These are phyloP conservation scores for Candida nitratophila DNA, from an alignment of 805 yeast genomes.

Conservation along the genomic window DNA sequence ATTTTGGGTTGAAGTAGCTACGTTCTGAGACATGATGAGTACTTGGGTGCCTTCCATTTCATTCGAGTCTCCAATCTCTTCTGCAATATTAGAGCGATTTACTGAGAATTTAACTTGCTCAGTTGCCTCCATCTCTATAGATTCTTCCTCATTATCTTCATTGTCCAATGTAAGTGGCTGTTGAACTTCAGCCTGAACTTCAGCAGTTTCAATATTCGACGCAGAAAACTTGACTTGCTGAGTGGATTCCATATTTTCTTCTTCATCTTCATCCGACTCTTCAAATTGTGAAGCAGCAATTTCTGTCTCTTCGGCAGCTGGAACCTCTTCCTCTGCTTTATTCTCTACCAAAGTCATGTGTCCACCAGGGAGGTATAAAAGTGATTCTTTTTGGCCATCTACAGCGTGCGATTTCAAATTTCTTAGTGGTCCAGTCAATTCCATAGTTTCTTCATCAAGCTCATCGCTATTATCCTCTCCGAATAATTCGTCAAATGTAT, in stretches of 20 bases:
- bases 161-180: too few species aligned
- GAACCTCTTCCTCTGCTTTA: not conserved
- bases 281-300: not conserved
- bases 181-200: too few species aligned
- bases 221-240: constrained; percentile 5
- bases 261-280: constrained; percentile 2
- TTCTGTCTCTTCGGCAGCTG: not conserved
- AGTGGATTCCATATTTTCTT: constrained; percentile 11
- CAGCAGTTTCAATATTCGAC: too few species aligned
- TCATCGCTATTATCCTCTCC: constrained; percentile 4
- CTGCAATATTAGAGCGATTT: constrained; percentile 4
- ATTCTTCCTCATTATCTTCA: constrained; percentile 3
- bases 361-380: not conserved
- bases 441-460: constrained; percentile 11
- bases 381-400: not conserved
- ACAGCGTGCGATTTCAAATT: not conserved
- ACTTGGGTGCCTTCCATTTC: not conserved
- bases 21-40: not conserved
- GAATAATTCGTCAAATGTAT: constrained; percentile 4
- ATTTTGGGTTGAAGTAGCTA: not conserved
- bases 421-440: constrained; percentile 8
- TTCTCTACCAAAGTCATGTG: not conserved
- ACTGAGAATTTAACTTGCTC: constrained; percentile 4
- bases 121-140: constrained; percentile 10
- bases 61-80: not conserved